Base-by-base conservation (phyloP, 2,329 filamentous ascomycete species). In the Cytospora paraplurivora region DNA sequence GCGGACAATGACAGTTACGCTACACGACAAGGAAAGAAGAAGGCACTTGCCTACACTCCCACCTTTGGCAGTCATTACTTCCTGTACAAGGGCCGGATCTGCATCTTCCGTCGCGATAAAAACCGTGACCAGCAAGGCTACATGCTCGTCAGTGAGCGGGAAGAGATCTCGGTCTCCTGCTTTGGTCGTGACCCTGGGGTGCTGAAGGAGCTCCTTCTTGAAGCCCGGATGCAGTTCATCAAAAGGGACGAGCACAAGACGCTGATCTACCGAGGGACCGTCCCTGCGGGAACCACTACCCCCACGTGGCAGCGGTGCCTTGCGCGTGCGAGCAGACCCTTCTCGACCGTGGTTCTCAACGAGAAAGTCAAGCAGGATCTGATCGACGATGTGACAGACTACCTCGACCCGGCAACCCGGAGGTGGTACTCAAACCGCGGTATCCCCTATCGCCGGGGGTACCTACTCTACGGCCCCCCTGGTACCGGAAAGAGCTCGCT, bases 351-450 rank as follows among this genome's bases (percentile, higher is more conserved):
- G 51, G 87, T 89, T 59, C 78, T 90, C 55, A 82, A 85, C 68
- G 84, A 88, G 62, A 76, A 81, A 69, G 79, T 82, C 55, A 90
- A 89, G 78, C 73, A 81, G 65, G 78, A 82, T 2, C 78, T 90
- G 13, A 77, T 89, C 55, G 79, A 81, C 50, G 87, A 89, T 68
- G 81, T 88, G 37, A 79, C 78, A 33, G 85, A 89, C 69, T 89
- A 89, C 69, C 81, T 90, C 41, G 79, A 85, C 66, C 86, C 86
- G 0, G 75, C 78, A 13, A 89, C 87, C 0, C 80, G 84, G 52
- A 81, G 87, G n/a, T 96, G 92, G 91, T 96, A 97, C 72, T 82
- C 88, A 0, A 89, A 91, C 68, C 84, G 92, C 7, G 92, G 92
- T 0, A 94, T 96, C 35, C 92, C 93, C 0, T 96, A 96, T 73